A percentile compares a stretch with the other conserved stretches of the same genome.
phyloP scores from a whole-genome alignment of 345 rosid genomes.

The Camelina hispida region DNA sequence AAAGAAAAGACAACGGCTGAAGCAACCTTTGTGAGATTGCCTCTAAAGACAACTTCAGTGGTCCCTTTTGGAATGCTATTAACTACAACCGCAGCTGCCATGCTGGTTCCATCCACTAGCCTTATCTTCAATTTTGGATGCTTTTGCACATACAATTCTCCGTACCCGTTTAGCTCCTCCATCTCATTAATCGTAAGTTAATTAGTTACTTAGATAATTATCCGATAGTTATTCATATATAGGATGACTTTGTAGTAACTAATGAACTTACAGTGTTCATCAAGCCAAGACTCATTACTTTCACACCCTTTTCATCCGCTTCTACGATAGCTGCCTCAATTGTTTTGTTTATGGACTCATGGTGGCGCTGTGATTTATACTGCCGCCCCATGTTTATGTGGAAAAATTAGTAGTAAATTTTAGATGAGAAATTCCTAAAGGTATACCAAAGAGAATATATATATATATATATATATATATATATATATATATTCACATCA shows the following conservation, averaged over 20 bases:
- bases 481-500: too few species aligned
- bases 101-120: conserved; percentile 60
- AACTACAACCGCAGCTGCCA: conserved; percentile 52
- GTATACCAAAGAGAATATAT: too few species aligned
- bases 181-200: conserved; percentile 9
- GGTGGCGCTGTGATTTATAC: conserved; percentile 52
- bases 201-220: conserved; percentile 10
- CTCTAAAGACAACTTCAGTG: conserved; percentile 46
- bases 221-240: background rate
- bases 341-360: conserved; percentile 49
- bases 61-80: conserved; percentile 48
- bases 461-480: too few species aligned
- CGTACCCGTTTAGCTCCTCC: conserved; percentile 48
- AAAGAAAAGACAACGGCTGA: conserved; percentile 43
- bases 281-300: conserved; percentile 63
- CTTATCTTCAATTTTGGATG: conserved; percentile 50
- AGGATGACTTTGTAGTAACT: background rate
- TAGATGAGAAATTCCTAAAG: too few species aligned
- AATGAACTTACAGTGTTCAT: conserved; percentile 54
- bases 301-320: conserved; percentile 61
- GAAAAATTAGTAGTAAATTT: conserved; percentile 1
- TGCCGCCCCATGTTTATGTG: conserved; percentile 26
- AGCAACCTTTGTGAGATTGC: conserved; percentile 50
- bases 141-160: conserved; percentile 49
- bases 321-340: conserved; percentile 58